phyloP scores from a whole-genome alignment of 129 eudicot species.

The Helianthus tuberosus region DNA sequence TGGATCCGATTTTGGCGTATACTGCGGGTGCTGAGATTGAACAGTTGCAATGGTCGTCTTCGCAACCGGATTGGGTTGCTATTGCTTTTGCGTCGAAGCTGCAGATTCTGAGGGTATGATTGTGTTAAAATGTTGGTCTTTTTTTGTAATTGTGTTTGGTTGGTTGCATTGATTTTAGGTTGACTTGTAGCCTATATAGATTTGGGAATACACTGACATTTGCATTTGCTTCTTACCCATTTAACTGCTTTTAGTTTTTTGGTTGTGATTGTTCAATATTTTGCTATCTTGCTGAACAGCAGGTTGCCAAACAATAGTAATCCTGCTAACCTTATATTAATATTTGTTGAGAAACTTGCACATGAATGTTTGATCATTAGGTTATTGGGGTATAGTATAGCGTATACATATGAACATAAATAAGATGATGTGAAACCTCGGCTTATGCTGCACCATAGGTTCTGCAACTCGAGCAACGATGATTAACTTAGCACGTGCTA shows the following conservation, averaged over 20 bases:
- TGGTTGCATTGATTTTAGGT: constrained; percentile 29
- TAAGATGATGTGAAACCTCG: not conserved
- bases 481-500: constrained; percentile 9
- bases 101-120: constrained; percentile 96
- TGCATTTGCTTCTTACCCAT: constrained; percentile 9
- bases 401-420: constrained; percentile 19
- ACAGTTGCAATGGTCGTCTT: constrained; percentile 96
- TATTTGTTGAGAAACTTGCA: too few species aligned
- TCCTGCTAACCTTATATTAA: not conserved
- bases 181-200: constrained; percentile 24
- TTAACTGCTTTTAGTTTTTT: constrained; percentile 22
- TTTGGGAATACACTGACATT: constrained; percentile 30
- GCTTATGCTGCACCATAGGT: constrained; percentile 45
- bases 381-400: constrained; percentile 11
- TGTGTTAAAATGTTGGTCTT: constrained; percentile 13
- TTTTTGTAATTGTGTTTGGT: constrained; percentile 23
- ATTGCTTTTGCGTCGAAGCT: constrained; percentile 92
- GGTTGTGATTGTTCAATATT: constrained; percentile 17
- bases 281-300: not conserved
- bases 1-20: constrained; percentile 92
- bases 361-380: constrained; percentile 8
- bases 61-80: constrained; percentile 99
- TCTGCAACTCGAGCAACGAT: constrained; percentile 39
- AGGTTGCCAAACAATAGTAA: not conserved
- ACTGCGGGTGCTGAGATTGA: constrained; percentile 98